Base-by-base conservation (phyloP, 345 rosid genomes). In the Citrus unshiu region DNA sequence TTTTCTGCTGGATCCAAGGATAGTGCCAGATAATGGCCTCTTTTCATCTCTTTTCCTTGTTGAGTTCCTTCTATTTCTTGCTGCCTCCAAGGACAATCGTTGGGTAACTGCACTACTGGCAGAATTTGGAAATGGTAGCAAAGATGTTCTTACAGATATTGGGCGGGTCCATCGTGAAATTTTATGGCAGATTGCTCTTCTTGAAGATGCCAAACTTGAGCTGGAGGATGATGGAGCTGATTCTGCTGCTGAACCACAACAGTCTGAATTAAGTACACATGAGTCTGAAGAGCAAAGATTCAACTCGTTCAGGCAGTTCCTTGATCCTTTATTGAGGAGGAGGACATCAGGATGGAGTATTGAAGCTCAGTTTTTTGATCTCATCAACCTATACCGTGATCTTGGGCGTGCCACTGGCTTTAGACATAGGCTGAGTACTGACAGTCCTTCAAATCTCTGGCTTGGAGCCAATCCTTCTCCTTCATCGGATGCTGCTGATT, bases 351-450 rank as follows among this genome's bases (percentile, higher is more conserved):
- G 93, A 64, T 92, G 91, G 97, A 89, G 89, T 64, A 79, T 91
- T 56, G 98, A 95, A 78, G 91, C 97, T 70, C 98, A 95, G 72
- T 91, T 95, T 87, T 89, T 95, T 90, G 99, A 95, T 82, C 93
- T 95, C 43, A 89, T 95, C 71, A 91, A 90, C 87, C 87, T 95
- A 63, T 95, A 95, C 78, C 93, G 95, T 75, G 98, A 92, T 84
- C 92, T 95, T 81, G 97, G 98, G 25, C 93, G 94, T 70, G 85
- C 95, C 37, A 83, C 90, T 78, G 93, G 96, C 73, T 86, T 90
- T 80, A 96, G 85, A 29, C 96, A 87, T 79, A 89, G 97, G 81
- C 70, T 88, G 68, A 80, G 80, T 67, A 74, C 80, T 77, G 99
- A 89, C 72, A 87, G 86, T 78, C 80, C 88, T 72, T 77, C 84